Evolutionary conservation across 345 rosid genomes (phyloP).

Genomic region (Luvunga scandens): DNA sequence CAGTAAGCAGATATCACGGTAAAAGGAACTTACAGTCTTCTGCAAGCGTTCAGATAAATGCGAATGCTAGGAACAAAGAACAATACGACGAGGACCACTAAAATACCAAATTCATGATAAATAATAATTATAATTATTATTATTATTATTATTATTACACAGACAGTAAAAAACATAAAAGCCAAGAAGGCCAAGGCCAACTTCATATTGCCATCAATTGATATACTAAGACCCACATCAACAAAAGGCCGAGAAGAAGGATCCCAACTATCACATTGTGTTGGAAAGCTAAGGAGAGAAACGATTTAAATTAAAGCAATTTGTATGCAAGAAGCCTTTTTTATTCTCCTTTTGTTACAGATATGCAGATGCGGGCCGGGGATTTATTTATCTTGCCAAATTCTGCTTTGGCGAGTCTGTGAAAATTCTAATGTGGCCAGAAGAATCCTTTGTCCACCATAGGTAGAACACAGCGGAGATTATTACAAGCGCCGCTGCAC

Average conservation of each 20-base stretch:
- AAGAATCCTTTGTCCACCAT: slow-evolving; percentile 27
- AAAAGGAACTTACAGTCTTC: background rate
- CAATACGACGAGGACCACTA: background rate
- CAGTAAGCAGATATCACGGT: background rate
- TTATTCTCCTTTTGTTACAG: background rate
- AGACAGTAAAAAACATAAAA: background rate
- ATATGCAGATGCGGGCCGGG: background rate
- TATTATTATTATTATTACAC: background rate
- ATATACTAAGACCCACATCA: background rate
- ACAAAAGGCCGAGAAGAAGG: background rate
- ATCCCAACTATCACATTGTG: background rate
- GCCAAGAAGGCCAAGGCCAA: background rate
- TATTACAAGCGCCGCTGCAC: slow-evolving; percentile 27
- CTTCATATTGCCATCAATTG: background rate
- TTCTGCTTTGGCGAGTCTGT: slow-evolving; percentile 22
- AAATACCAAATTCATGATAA: background rate
- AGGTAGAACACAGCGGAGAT: slow-evolving; percentile 33
- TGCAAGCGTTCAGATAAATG: no score
- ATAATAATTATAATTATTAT: no score
- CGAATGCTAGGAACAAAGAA: background rate
- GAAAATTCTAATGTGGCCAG: slow-evolving; percentile 17
- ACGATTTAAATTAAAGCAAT: background rate
- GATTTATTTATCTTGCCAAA: background rate
- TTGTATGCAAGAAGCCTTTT: no score
- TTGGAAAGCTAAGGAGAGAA: background rate